Conservation (phyloP, 768 basidiomycete genomes). For the Mrakia blollopis region DNA sequence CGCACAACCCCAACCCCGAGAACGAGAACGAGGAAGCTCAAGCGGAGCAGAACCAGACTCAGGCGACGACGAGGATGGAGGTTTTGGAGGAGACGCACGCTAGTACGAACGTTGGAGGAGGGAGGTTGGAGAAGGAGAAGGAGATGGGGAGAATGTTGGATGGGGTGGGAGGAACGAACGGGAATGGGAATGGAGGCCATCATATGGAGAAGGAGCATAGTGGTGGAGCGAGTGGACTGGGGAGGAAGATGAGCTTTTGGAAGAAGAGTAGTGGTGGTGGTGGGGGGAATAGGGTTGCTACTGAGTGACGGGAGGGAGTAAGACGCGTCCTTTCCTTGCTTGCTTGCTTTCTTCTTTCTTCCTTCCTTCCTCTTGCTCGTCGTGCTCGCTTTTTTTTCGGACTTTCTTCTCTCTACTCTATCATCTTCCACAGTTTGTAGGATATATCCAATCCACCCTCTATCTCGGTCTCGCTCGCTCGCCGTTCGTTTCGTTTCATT, state of each 20-base stretch:
- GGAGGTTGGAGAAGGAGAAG: conserved; percentile 17
- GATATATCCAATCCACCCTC: too few relatives aligned
- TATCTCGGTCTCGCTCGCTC: background rate
- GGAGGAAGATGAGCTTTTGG: conserved; percentile 29
- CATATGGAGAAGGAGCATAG: background rate
- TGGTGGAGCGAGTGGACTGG: conserved; percentile 5
- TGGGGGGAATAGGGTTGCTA: background rate
- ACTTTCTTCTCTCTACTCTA: background rate
- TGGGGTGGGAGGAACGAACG: background rate
- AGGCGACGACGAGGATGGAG: background rate
- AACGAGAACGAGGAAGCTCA: background rate
- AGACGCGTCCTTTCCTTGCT: background rate
- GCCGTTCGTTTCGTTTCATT: background rate
- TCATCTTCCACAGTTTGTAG: background rate
- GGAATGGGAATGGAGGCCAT: background rate
- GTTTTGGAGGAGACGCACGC: too few relatives aligned
- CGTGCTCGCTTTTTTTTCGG: background rate
- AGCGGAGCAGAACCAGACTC: background rate
- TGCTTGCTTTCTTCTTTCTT: background rate
- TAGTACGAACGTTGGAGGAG: background rate
- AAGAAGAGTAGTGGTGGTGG: too few relatives aligned
- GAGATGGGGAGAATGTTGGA: conserved; percentile 20
- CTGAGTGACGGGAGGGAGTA: too few relatives aligned
- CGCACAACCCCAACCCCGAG: background rate
- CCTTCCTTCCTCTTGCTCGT: background rate